Evolutionary conservation across 495 filamentous ascomycete genomes (phyloP), one percentile per base, ranked within the genome.

Genomic region (Lophiostoma macrostomum): DNA sequence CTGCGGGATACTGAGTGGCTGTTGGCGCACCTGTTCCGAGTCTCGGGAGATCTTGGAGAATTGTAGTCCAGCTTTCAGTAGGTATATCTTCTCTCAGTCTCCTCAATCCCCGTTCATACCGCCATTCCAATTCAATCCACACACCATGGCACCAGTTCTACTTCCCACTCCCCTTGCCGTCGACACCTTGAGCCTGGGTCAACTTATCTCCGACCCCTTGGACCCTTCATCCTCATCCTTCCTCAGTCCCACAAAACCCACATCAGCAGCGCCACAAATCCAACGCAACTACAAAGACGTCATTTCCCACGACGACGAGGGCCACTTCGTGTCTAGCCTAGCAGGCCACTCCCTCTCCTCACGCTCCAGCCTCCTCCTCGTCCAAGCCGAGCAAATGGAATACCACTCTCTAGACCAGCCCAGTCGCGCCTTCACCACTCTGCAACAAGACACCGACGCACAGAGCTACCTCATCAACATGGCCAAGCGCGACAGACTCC

Each of bases 301-400:
- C 3, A 19, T 60, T 28, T 27, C 42, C 23, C 27, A 48, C 27
- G 56, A 60, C 22, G 48, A 54, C 16, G 4, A 48, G 14, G 50
- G 56, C 32, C 56, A 44, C 20, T 35, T 60, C 23, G 11, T 44
- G 1, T 46, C 48, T 25, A 53, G 42, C 25, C 40, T 45, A 1
- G 5, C 16, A 4, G 48, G 34, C 1, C 19, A 16, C 11, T 45
- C 43, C 18, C 13, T 39, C 10, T 41, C 42, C 16, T 35, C 23
- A 0, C 12, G 49, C 14, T 25, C 31, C 22, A 49, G 47, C 36
- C n/a, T 60, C 10, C 10, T 60, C 10, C 24, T 43, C 23, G 8
- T 60, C 10, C 35, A 45, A 32, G 56, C 56, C 41, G 56, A 60
- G 35, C 25, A 60, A 11, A 44, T 60, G 35, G 29, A 41, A 13